A percentile compares a stretch with the other conserved stretches of the same genome.
Conservation (phyloP, 1,139 yeast genomes). For the Pichia terricola region DNA sequence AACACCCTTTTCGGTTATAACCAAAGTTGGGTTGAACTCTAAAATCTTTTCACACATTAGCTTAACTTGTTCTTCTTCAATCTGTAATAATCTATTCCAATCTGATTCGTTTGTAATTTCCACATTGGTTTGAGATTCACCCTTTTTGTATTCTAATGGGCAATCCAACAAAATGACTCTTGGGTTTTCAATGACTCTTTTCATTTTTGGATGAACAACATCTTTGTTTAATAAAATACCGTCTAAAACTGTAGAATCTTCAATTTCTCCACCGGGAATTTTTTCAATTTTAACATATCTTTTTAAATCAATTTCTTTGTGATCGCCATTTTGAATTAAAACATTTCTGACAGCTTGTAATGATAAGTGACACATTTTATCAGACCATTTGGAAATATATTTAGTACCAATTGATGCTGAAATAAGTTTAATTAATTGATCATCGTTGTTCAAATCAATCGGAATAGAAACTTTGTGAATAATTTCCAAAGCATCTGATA, state of each 20-base stretch:
- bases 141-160: slow-evolving; percentile 96
- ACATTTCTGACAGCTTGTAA: slow-evolving; percentile 85
- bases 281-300: slow-evolving; percentile 90
- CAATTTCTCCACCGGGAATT: slow-evolving; percentile 95
- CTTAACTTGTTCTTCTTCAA: slow-evolving; percentile 96
- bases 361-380: slow-evolving; percentile 83
- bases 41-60: slow-evolving; percentile 77
- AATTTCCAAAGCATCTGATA: slow-evolving; percentile 81
- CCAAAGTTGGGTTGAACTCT: slow-evolving; percentile 84
- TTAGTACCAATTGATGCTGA: slow-evolving; percentile 94
- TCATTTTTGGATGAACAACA: slow-evolving; percentile 97
- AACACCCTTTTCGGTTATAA: slow-evolving; percentile 96
- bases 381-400: slow-evolving; percentile 86
- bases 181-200: slow-evolving; percentile 79
- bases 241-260: slow-evolving; percentile 77
- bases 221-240: slow-evolving; percentile 94
- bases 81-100: slow-evolving; percentile 91
- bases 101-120: slow-evolving; percentile 95
- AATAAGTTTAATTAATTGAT: slow-evolving; percentile 79
- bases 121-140: slow-evolving; percentile 96
- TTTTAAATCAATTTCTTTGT: slow-evolving; percentile 85
- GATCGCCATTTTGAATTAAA: slow-evolving; percentile 52
- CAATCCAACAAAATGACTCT: slow-evolving; percentile 84
- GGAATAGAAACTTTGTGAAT: slow-evolving; percentile 79
- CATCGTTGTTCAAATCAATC: slow-evolving; percentile 75